Evolutionary conservation across 805 yeast genomes (phyloP).

Genomic region (Metschnikowia anglica): DNA sequence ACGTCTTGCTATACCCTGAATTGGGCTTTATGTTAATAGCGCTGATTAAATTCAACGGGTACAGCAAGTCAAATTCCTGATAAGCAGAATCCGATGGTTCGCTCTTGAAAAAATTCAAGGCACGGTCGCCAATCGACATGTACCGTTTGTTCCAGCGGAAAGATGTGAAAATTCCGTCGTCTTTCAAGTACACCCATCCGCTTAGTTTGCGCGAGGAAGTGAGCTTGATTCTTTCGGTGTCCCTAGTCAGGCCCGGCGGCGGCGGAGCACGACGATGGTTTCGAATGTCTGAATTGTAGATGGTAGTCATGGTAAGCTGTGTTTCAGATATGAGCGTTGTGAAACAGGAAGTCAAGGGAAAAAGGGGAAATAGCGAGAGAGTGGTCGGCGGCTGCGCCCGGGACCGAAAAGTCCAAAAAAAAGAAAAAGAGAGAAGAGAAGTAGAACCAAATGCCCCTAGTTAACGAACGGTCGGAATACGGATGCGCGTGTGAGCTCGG

Average conservation of each 20-base stretch:
- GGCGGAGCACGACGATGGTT: conserved; percentile 47
- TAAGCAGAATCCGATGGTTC: conserved; percentile 44
- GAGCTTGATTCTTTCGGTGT: conserved; percentile 10
- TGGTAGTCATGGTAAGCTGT: conserved; percentile 33
- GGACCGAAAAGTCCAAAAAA: no score
- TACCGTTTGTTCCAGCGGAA: conserved; percentile 92
- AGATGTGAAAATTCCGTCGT: conserved; percentile 78
- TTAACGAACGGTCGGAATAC: no score
- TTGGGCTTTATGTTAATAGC: conserved; percentile 60
- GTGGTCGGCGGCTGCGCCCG: no score
- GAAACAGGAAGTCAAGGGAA: background rate
- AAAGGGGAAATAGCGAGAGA: no score
- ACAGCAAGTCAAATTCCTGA: conserved; percentile 47
- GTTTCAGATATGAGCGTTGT: background rate
- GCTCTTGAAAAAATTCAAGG: conserved; percentile 69
- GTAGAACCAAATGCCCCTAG: no score
- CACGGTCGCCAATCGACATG: conserved; percentile 72
- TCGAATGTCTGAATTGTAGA: conserved; percentile 41
- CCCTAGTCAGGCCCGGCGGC: conserved; percentile 31
- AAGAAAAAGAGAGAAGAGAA: background rate
- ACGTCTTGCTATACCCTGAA: conserved; percentile 36
- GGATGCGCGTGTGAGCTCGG: no score
- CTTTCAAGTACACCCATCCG: conserved; percentile 92
- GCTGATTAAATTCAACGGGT: conserved; percentile 39
- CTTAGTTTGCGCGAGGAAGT: conserved; percentile 31